Evolutionary conservation across 2,329 filamentous ascomycete genomes (phyloP).

Genomic region (Xylariaceae sp.): DNA sequence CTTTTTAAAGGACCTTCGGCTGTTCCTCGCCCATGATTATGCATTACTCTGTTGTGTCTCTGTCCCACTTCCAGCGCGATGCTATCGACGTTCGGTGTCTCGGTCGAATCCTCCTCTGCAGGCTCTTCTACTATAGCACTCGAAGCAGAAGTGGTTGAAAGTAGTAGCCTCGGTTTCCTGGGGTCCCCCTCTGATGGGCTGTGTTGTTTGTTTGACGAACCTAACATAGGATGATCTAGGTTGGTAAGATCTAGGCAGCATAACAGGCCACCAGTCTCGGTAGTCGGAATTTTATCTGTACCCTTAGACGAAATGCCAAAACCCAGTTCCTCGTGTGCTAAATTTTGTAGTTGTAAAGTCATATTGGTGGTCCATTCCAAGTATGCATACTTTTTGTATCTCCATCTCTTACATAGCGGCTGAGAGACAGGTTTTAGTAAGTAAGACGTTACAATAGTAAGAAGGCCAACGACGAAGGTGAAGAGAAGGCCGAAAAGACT

Average conservation of each 20-base stretch:
- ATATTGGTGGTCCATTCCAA: neutral
- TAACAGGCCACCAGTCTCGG: neutral
- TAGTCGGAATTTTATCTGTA: neutral
- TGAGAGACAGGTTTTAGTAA: neutral
- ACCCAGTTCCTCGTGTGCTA: neutral
- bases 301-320: neutral
- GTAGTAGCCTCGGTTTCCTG: too few relatives aligned
- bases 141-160: too few relatives aligned
- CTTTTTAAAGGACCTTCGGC: too few relatives aligned
- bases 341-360: neutral
- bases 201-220: too few relatives aligned
- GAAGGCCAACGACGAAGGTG: conserved; percentile 1
- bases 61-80: too few relatives aligned
- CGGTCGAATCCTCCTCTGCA: too few relatives aligned
- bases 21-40: too few relatives aligned
- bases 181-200: too few relatives aligned
- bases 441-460: conserved; percentile 12
- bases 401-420: neutral
- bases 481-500: conserved; percentile 22
- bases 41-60: too few relatives aligned
- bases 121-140: too few relatives aligned
- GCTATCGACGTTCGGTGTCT: too few relatives aligned
- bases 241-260: neutral
- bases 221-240: neutral
- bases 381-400: neutral